A percentile compares a stretch with the other conserved stretches of the same genome.
phyloP scores from a whole-genome alignment of 345 rosid genomes.

The Murraya koenigii region DNA sequence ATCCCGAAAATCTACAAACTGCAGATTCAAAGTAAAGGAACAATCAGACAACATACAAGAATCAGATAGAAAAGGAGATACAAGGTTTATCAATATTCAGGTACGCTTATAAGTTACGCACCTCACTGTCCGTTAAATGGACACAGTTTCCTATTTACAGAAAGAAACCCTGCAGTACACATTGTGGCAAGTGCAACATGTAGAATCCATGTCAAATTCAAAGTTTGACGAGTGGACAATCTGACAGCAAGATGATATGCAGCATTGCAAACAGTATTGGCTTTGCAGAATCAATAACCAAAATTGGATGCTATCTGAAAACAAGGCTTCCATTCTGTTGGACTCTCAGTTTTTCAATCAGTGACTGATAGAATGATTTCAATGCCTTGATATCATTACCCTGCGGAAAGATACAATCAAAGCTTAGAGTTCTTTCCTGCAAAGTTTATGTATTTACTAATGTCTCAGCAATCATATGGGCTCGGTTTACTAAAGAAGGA shows the following conservation, averaged over 20 bases:
- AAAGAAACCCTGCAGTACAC: slow-evolving; percentile 29
- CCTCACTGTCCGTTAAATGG: slow-evolving; percentile 28
- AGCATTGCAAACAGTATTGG: slow-evolving; percentile 18
- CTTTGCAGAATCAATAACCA: background rate
- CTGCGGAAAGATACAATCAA: slow-evolving; percentile 38
- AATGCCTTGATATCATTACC: slow-evolving; percentile 64
- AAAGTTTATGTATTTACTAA: background rate
- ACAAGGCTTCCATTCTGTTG: slow-evolving; percentile 78
- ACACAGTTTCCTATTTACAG: slow-evolving; percentile 29
- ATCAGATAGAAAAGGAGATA: background rate
- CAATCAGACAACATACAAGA: background rate
- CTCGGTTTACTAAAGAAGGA: background rate
- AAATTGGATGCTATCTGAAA: slow-evolving; percentile 65
- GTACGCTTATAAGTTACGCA: background rate
- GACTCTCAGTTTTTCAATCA: slow-evolving; percentile 61
- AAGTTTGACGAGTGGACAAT: background rate
- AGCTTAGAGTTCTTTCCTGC: background rate
- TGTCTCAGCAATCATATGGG: background rate
- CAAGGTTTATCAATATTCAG: background rate
- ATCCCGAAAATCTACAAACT: slow-evolving; percentile 48
- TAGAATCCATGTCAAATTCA: background rate
- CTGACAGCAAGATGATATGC: background rate
- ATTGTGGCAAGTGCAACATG: slow-evolving; percentile 9
- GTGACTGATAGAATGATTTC: slow-evolving; percentile 69
- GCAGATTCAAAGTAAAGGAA: slow-evolving; percentile 14